Base-by-base conservation (phyloP, 768 basidiomycete species). In the Agrocybe praecox region DNA sequence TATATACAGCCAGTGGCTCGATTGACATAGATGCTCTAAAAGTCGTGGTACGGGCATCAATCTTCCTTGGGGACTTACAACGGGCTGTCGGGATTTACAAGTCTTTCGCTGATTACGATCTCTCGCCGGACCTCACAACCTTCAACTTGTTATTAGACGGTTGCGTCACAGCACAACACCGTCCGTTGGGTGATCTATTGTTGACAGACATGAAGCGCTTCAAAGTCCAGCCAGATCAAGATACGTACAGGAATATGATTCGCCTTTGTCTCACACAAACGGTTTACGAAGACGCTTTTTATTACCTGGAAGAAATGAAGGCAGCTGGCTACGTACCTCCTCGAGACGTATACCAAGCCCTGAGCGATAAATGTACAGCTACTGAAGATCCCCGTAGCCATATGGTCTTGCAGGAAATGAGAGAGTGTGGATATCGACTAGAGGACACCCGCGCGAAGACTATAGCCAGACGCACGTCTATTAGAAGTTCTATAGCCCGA, bases 221-320 rank as follows among this genome's bases (percentile, higher is more conserved):
- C 11, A 74, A 74, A 32, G 64, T 92, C 57, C 73, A 74, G 53
- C 84, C 87, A 17, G 77, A 92, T 66, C 69, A 72, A 36, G 72
- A 74, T 24, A 91, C 87, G 2, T 93, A 87, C 69, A 82, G 86
- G 63, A 76, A 78, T 29, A 79, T 94, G 72, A 82, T 95, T 58
- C 60, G 74, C 11, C 80, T 95, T 3, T 89, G 86, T 65, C 78
- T 95, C 14, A 85, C 86, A 0, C 88, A 90, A 64, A 69, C 81
- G 8, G 77, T 74, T 2, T 96, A 93, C 70, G 92, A 94, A 65
- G 91, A 93, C 58, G 91, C 92, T 0, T 95, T 95, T 73, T 87
- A 86, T 66, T 94, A 92, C 71, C 79, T 96, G 29, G 92, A 94
- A 68, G 89, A 91, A 75, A 92, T 93, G 89, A 94, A 95, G 69